Base-by-base conservation (phyloP, 352 stramenopile genomes). In the Phytophthora lateralis region DNA sequence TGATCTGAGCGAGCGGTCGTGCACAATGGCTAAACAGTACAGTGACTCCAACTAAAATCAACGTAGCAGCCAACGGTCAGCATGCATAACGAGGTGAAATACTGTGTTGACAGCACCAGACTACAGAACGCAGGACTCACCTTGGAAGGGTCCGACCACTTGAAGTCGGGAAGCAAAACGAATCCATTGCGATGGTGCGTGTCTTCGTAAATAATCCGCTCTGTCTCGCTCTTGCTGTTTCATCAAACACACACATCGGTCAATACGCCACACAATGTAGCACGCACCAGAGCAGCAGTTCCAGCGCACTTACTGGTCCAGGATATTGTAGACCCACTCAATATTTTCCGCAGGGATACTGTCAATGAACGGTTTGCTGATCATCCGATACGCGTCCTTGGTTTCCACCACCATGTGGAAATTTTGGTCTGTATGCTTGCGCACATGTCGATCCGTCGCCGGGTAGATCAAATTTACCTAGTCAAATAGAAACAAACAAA, bases 281-380 rank as follows among this genome's bases (percentile, higher is more conserved):
- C 5, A 38, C 5, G 18, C 17, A 24, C 14, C 15, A 29, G 32
- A 38, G 32, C 27, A 26, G 48, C 29, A 24, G 29, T 29, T 37
- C 26, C 18, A 55, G 10, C 17, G 3, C 14, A 78, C 86, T 75
- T 80, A 96, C 88, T 91, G 77, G 6, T 93, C 82, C 34, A 96
- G 63, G 55, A 96, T 96, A 55, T 96, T 96, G 76, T 93, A 93
- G 42, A 96, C 78, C 88, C 88, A 96, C 46, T 93, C 83, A 55
- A 96, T 78, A 49, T 90, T 93, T 38, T 89, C 80, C 21, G 47
- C 38, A 0, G 85, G 88, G 51, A 93, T 76, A 53, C 63, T 93
- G 35, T 90, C 76, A 20, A 96, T 96, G 62, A 78, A 93, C 42
- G 82, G 77, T 57, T 70, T 68, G 18, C 85, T 96, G 30, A 94